Evolutionary conservation across 305 asterid species (phyloP), one percentile per base, ranked within the genome.

Genomic region (Fraxinus floribunda): DNA sequence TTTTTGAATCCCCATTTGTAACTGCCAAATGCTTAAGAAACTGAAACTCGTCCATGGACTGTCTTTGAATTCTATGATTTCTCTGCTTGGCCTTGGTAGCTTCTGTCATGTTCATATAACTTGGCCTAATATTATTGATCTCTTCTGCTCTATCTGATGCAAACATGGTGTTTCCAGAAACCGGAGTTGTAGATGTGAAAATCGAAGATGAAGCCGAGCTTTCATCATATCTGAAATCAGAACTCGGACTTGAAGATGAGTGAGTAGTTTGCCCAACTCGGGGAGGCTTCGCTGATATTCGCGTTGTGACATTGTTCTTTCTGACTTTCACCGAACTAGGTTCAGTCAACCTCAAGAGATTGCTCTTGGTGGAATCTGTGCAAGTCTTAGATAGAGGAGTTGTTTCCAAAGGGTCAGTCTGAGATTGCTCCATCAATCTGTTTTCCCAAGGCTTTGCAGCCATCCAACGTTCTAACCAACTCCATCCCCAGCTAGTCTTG

Each of bases 391-490:
- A 49, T 49, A 44, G 88, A 26, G 93, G 92, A 30, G 94, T 86
- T 64, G 83, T 88, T 32, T 91, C 95, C 7, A 78, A 22, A 10
- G 70, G 36, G 30, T 86, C 90, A 9, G 74, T 72, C 29, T 85
- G 87, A 18, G 24, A 76, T 86, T 90, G 90, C 85, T 91, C 98
- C 93, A 96, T 91, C 52, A 93, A 77, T 80, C 97, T 84, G 80
- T 91, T 96, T 87, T 94, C 99, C 99, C 99, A 96, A 1, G 98
- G 99, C 88, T 90, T 93, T 15, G 98, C 99, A 9, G 98, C 94
- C 99, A 94, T 96, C 99, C 99, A 96, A 29, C 98, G 86, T 79
- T 96, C 98, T 35, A 96, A 89, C 99, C 99, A 96, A 92, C 98
- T 94, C 98, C 99, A 96, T 13, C 97, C 94, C 36, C 84, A 85